A percentile compares a stretch with the other conserved stretches of the same genome.
phyloP scores from a whole-genome alignment of 1,284 basidiomycete genomes.

The Puccinia triticina region DNA sequence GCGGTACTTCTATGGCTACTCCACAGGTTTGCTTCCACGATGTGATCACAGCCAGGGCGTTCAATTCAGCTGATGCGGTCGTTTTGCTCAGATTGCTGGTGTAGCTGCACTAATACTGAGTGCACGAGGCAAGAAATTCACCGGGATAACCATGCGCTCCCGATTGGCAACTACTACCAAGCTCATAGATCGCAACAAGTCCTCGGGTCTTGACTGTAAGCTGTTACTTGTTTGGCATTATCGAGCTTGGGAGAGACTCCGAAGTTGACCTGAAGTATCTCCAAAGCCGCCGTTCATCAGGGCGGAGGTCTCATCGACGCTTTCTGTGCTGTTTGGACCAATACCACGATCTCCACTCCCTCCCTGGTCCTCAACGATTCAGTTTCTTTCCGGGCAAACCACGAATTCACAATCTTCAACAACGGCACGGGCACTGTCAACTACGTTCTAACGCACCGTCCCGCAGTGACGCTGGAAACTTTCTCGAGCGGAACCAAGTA shows the following conservation, averaged over 20 bases:
- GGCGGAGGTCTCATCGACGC: slow-evolving; percentile 44
- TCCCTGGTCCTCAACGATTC: slow-evolving; percentile 31
- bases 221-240: no score
- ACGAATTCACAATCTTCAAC: slow-evolving; percentile 23
- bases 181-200: background rate
- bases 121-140: slow-evolving; percentile 7
- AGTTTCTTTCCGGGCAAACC: background rate
- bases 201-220: background rate
- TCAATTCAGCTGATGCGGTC: background rate
- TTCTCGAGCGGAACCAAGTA: background rate
- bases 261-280: no score
- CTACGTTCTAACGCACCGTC: slow-evolving; percentile 20
- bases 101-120: slow-evolving; percentile 38
- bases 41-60: no score
- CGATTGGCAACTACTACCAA: slow-evolving; percentile 17
- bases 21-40: slow-evolving; percentile 24
- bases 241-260: no score
- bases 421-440: slow-evolving; percentile 13
- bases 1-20: slow-evolving; percentile 43
- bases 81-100: slow-evolving; percentile 28
- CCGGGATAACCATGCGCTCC: slow-evolving; percentile 11
- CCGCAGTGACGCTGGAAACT: slow-evolving; percentile 13
- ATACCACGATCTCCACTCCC: slow-evolving; percentile 21
- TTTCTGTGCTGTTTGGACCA: slow-evolving; percentile 36
- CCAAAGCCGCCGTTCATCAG: slow-evolving; percentile 44